Base-by-base conservation (phyloP, 768 basidiomycete species). In the Daedaleopsis sinensis region DNA sequence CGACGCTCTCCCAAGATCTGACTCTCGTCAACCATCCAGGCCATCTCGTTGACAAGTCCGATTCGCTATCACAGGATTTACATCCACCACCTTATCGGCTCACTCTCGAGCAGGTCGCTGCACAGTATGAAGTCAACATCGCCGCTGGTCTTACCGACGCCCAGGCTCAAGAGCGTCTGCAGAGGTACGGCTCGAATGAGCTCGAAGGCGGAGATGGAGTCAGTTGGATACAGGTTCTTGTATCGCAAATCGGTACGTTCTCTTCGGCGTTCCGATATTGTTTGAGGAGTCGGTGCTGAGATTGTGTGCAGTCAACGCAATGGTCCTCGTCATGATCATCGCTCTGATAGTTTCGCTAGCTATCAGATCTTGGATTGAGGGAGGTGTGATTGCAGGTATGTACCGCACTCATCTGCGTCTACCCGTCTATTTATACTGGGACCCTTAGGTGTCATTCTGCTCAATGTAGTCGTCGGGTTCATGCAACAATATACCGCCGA, bases 291-390 rank as follows among this genome's bases (percentile, higher is more conserved):
- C 50, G 16, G 4, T 5, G 37, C 36, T 52, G 52, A 37, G 15
- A n/a, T 15, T 23, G 16, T 52, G 19, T 21, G 15, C 21, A 52
- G 79, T 79, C 21, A 81, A 82, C 64, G 80, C 80, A 1, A 69
- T 81, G 64, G 72, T 68, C 15, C 63, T 73, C 27, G 68, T 73
- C 11, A 63, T 75, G 36, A 55, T 73, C 37, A 52, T 60, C 11
- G 78, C 78, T 6, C 73, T 85, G 70, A 80, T 80, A 4, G 74
- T 86, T 10, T 83, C 82, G 9, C 83, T 86, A 64, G 84, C 80
- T 58, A 82, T 83, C 27, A 71, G 80, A 66, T 81, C 82, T 53
- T 87, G 77, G 68, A 79, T 85, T 56, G 80, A 81, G 68, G 82
- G 80, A 7, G 82, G 79, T 36, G 80, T 82, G 11, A 80, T 82